Percentiles rank a stretch among this genome's conserved stretches.
Evolutionary conservation across 2,329 filamentous ascomycete species (phyloP).

Genomic region (Capronia coronata): DNA sequence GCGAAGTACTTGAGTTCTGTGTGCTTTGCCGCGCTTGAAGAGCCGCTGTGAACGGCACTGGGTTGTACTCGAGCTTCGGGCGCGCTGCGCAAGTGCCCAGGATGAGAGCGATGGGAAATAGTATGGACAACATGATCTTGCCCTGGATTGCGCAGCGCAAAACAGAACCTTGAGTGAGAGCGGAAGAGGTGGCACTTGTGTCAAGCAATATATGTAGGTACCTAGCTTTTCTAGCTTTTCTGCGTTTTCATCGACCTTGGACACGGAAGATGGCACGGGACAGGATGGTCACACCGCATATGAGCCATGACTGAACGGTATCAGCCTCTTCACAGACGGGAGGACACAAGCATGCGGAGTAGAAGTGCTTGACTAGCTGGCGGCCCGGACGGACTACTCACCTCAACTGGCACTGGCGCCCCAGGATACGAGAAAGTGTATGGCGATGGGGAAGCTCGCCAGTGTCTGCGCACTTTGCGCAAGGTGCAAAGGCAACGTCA

Average conservation of each 20-base stretch:
- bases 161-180: background rate
- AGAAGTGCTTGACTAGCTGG: background rate
- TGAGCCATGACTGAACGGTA: background rate
- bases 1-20: slow-evolving; percentile 8
- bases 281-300: background rate
- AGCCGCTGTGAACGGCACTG: slow-evolving; percentile 7
- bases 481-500: background rate
- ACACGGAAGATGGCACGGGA: background rate
- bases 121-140: background rate
- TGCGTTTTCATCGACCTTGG: background rate
- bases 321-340: background rate
- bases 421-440: too few relatives aligned
- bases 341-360: background rate
- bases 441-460: too few relatives aligned
- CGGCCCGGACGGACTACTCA: background rate
- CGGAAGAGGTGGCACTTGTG: background rate
- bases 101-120: background rate
- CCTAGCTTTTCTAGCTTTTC: background rate
- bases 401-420: too few relatives aligned
- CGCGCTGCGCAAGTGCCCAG: background rate
- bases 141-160: background rate
- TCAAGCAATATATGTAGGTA: background rate
- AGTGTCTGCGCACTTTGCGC: too few relatives aligned
- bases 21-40: slow-evolving; percentile 10
- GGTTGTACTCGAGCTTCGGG: slow-evolving; percentile 5